Evolutionary conservation across 352 stramenopile genomes (phyloP), one percentile per base, ranked within the genome.

Genomic region (Phytophthora pistaciae): DNA sequence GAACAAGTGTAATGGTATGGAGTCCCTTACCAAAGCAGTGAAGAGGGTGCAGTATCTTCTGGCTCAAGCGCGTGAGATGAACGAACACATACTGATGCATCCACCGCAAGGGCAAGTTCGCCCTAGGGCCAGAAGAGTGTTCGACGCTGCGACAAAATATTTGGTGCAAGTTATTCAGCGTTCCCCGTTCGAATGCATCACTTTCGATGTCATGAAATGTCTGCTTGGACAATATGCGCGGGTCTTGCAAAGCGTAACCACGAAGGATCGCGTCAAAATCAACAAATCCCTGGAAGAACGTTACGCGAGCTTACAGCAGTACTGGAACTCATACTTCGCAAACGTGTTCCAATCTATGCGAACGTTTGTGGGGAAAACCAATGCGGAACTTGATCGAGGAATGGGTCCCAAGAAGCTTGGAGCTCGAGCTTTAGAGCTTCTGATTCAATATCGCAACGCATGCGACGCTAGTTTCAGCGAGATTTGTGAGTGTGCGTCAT

Each of bases 371-470:
- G 11, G 36, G 4, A 42, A 42, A 42, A 42, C 36, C 10, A 42
- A 5, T 16, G 36, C 10, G 13, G 36, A 42, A 42, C 10, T 42
- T 42, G 36, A 42, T 42, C 11, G 36, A 11, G 36, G 36, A 6
- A 16, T 42, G 36, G 10, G 13, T 16, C 36, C 11, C 1, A 59
- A 14, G 13, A n/a, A 57, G 31, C 27, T 65, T 29, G 59, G 29
- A 33, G 14, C 27, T 27, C 29, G 46, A 50, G 59, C 46, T 13
- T 20, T 36, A 8, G 27, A 48, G 14, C 20, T 65, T 5, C 23
- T 56, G 10, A 13, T 65, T 33, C 36, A 38, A 29, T 65, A 65
- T 21, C 58, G 58, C 9, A 65, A 57, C n/a, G 58, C 58, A 11
- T 65, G 44, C 16, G 58, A 50, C 8, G 58, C 25, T 11, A 25